Evolutionary conservation across 2,329 filamentous ascomycete species (phyloP).

Genomic region (Penicillium polonicum): DNA sequence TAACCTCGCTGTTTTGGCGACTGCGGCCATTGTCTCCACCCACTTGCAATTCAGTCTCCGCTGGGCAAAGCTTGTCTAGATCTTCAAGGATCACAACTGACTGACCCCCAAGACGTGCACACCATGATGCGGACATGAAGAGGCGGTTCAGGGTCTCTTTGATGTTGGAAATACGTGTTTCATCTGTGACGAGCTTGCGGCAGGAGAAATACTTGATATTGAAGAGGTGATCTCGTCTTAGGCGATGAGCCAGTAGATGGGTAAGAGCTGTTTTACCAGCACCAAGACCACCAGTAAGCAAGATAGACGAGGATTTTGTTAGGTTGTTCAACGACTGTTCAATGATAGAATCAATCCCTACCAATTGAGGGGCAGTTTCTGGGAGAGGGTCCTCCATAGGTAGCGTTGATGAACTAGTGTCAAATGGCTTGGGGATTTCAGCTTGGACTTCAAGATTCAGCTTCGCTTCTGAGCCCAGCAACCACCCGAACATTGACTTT

Average conservation of each 20-base stretch:
- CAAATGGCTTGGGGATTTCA: slow-evolving; percentile 66
- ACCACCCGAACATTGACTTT: slow-evolving; percentile 57
- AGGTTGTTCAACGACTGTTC: slow-evolving; percentile 72
- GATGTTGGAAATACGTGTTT: slow-evolving; percentile 83
- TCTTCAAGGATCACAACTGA: slow-evolving; percentile 88
- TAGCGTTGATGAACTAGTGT: slow-evolving; percentile 38
- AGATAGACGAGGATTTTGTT: slow-evolving; percentile 80
- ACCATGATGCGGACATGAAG: slow-evolving; percentile 90
- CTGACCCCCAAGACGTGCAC: slow-evolving; percentile 78
- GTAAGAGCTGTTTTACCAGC: slow-evolving; percentile 85
- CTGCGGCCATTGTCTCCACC: slow-evolving; percentile 92
- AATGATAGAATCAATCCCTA: slow-evolving; percentile 80
- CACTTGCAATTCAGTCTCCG: slow-evolving; percentile 90
- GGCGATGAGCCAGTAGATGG: slow-evolving; percentile 69
- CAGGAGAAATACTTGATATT: slow-evolving; percentile 85
- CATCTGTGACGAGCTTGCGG: slow-evolving; percentile 82
- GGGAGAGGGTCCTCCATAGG: slow-evolving; percentile 58
- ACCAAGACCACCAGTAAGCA: slow-evolving; percentile 84
- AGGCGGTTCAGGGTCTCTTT: slow-evolving; percentile 82
- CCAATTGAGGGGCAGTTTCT: slow-evolving; percentile 59
- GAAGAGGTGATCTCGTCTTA: slow-evolving; percentile 72
- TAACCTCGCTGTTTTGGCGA: slow-evolving; percentile 84
- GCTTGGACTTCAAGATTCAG: slow-evolving; percentile 72
- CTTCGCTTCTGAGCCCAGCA: slow-evolving; percentile 73
- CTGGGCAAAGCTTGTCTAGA: slow-evolving; percentile 86